Percentiles rank a stretch among this genome's conserved stretches.
Evolutionary conservation across 371 early-diverging fungal genomes (phyloP).

Genomic region (Apophysomyces sp.): DNA sequence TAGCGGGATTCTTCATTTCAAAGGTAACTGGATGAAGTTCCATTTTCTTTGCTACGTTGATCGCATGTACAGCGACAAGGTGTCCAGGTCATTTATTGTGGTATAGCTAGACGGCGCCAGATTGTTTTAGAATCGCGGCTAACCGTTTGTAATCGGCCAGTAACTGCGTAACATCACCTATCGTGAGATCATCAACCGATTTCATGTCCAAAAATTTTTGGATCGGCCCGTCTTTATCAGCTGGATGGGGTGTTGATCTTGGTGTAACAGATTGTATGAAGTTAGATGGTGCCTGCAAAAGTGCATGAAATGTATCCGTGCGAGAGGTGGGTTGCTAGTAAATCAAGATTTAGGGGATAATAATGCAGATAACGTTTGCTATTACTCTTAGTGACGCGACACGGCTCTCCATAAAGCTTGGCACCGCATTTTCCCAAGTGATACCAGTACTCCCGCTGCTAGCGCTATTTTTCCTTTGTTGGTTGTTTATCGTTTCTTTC

Average conservation of each 20-base stretch:
- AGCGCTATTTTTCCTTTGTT: neutral
- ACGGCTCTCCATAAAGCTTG: slow-evolving; percentile 20
- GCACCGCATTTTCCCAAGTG: slow-evolving; percentile 9
- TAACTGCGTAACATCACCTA: slow-evolving; percentile 25
- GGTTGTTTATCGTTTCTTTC: slow-evolving; percentile 25
- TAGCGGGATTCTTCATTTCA: too few species aligned
- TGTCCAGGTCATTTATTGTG: neutral
- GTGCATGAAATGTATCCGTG: slow-evolving; percentile 14
- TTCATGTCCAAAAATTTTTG: slow-evolving; percentile 28
- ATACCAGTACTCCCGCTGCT: neutral
- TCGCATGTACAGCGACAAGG: too few species aligned
- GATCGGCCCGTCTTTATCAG: slow-evolving; percentile 21
- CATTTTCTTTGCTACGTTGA: too few species aligned
- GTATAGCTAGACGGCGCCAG: neutral
- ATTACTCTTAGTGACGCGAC: neutral
- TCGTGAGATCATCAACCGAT: slow-evolving; percentile 22
- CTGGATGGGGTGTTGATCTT: neutral
- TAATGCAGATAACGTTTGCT: neutral
- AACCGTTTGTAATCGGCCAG: slow-evolving; percentile 27
- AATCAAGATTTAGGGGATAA: neutral
- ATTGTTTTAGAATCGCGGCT: slow-evolving; percentile 25
- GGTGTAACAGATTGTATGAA: slow-evolving; percentile 17
- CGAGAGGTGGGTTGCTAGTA: slow-evolving; percentile 1
- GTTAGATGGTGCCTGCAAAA: slow-evolving; percentile 23
- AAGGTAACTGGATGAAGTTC: too few species aligned